Evolutionary conservation across 345 rosid species (phyloP), one percentile per base, ranked within the genome.

Genomic region (Aquilaria yunnanensis): DNA sequence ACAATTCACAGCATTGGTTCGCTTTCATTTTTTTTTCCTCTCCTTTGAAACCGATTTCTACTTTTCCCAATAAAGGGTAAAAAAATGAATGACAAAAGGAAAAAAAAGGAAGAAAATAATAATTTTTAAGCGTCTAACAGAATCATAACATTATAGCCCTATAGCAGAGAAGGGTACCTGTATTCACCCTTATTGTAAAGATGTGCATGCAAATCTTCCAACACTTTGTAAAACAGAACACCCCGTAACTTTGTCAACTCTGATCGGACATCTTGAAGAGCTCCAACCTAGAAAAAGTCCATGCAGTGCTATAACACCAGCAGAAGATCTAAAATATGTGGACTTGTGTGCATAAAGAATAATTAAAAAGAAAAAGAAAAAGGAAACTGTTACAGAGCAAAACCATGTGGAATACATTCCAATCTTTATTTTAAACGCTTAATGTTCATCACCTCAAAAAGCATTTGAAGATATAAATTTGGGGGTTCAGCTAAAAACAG

Each of bases 181-280:
- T 81, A 87, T 75, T 88, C 91, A 71, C 99, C 99, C 81, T 81
- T 89, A 72, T 94, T 94, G 77, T 90, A 94, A 64, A 94, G 89
- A 79, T 94, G 99, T 3, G 83, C 81, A 79, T 91, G 97, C 85
- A 94, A 80, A 72, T 94, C 99, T 79, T 94, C 99, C 77, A 94
- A 73, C 70, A 94, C 68, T 79, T 85, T 87, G 69, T 78, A 91
- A 77, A 94, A 94, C 45, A 91, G 74, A 62, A 80, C 81, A 70
- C 97, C 97, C 47, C 91, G 82, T 81, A 94, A 72, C 78, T 94
- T 91, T 66, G 86, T 72, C 70, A 94, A 77, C 84, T 90, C 99
- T 73, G 97, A 88, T 77, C 96, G 82, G 58, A 94, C 85, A 75
- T 94, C 99, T 89, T 91, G 99, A 78, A 94, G 96, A 67, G 97